Evolutionary conservation across 2,329 filamentous ascomycete genomes (phyloP), one percentile per base, ranked within the genome.

Genomic region (Microascus cirrosus): DNA sequence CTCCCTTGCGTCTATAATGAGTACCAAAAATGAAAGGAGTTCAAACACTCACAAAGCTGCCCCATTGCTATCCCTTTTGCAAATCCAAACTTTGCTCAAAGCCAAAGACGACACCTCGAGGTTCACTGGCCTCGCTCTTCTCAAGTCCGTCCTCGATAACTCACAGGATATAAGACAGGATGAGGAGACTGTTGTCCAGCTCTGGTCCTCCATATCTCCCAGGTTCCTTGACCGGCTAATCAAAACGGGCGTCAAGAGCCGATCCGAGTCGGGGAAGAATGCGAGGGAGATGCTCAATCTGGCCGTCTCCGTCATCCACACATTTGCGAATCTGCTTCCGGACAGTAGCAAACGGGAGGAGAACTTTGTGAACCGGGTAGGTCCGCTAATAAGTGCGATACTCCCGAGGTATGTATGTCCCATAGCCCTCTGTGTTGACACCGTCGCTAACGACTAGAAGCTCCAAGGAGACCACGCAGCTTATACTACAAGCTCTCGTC

Each of bases 131-230:
- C 73, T 89, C 24, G 82, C 84, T 1, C 74, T 88, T 24, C 74
- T 88, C 55, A 86, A 84, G 64, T 80, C 82, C n/a, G 70, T 85
- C 13, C 74, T 89, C 35, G 84, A 87, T 67, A 83, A 81, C 65
- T 78, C 80, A 6, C 69, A 74, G 24, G 68, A 75, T n/a, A 68
- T 84, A 24, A 74, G 74, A 52, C 69, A 75, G 56, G 74, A 84
- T 67, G 70, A 74, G 11, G 68, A 69, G 1, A 66, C 65, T 8
- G 64, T 86, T 4, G 64, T 69, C n/a, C 67, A 66, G 15, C 70
- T 86, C 50, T 89, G 85, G 85, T 70, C 75, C 36, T 75, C 77
- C 35, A 75, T 89, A 24, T 78, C 84, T 2, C 71, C 79, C 61
- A 85, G 77, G 60, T 89, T 88, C 63, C 68, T 89, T 2, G 83